Base-by-base conservation (phyloP, 2,329 filamentous ascomycete species). In the Nemania diffusa region DNA sequence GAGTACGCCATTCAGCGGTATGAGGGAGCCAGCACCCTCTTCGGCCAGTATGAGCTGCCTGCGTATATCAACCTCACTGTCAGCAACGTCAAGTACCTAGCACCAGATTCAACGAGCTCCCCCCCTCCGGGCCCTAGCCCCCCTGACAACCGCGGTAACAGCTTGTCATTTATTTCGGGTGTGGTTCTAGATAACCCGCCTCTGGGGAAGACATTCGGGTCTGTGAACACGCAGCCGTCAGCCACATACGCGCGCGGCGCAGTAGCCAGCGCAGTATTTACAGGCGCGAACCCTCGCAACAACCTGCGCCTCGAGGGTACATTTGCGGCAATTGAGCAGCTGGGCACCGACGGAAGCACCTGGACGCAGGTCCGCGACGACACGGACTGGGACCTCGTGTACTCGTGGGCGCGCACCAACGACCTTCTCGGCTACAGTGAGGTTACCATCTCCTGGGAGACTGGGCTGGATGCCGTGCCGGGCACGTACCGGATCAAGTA, bases 21-120 rank as follows among this genome's bases (percentile, higher is more conserved):
- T 80, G 95, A 98, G 81, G 95, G 94, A n/a, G 95, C 93, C 0
- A 95, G 92, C 6, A 98, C 95, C 0, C 87, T 98, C 1, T 96
- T 92, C 77, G 95, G 95, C 0, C 91, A 87, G 1, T 89, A 94
- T 78, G 92, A 93, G 0, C 85, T 97, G 11, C 88, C 91, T 40
- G 95, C 94, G 0, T 96, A 96, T 81, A 92, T 97, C 81, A 94
- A 97, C 78, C 84, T 95, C 50, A 94, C 93, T 0, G 83, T 94
- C n/a, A 85, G 84, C 40, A 88, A 91, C 77, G 86, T 96, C 3
- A 85, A 84, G 17, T 91, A 90, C 77, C 86, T 97, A 3, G 83
- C 84, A 11, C 81, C 82, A 62, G 82, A 82, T 52, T 79, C 81
- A 69, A 79, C 82, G 57, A 76, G 78, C 73, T 64, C 81, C 72